Evolutionary conservation across 2,329 filamentous ascomycete genomes (phyloP).

Genomic region (Penicillium hordei): DNA sequence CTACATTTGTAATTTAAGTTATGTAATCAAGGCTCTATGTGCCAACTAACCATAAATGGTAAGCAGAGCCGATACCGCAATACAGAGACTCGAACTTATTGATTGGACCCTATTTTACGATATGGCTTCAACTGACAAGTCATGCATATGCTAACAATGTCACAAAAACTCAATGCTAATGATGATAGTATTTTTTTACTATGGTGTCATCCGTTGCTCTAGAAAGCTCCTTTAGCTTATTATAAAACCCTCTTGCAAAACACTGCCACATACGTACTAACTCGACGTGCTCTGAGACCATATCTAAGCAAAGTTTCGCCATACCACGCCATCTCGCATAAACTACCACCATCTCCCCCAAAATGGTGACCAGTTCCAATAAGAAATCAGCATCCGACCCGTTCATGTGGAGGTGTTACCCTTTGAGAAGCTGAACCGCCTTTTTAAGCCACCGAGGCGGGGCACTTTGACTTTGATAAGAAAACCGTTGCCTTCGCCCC

Average conservation of each 20-base stretch:
- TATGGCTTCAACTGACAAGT: too few relatives aligned
- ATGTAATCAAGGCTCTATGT: too few relatives aligned
- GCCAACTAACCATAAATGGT: too few relatives aligned
- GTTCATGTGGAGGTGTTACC: not conserved
- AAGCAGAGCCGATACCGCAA: too few relatives aligned
- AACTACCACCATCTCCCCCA: not conserved
- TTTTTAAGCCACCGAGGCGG: slow-evolving; percentile 1
- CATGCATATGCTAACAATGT: not conserved
- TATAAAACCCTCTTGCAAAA: not conserved
- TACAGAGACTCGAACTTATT: too few relatives aligned
- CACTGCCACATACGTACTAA: not conserved
- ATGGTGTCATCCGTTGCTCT: not conserved
- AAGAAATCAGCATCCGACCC: not conserved
- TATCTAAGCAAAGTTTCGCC: slow-evolving; percentile 4
- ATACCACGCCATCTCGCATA: slow-evolving; percentile 7
- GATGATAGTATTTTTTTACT: not conserved
- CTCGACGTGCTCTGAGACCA: not conserved
- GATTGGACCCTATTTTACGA: too few relatives aligned
- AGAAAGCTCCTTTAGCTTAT: not conserved
- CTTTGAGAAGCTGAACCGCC: not conserved
- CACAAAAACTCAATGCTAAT: not conserved
- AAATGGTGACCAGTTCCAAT: not conserved
- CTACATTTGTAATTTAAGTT: too few relatives aligned
- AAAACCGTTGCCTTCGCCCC: not conserved
- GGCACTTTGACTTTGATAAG: slow-evolving; percentile 2